Evolutionary conservation across 257 asterid genomes (phyloP).

Genomic region (Coffea canephora): DNA sequence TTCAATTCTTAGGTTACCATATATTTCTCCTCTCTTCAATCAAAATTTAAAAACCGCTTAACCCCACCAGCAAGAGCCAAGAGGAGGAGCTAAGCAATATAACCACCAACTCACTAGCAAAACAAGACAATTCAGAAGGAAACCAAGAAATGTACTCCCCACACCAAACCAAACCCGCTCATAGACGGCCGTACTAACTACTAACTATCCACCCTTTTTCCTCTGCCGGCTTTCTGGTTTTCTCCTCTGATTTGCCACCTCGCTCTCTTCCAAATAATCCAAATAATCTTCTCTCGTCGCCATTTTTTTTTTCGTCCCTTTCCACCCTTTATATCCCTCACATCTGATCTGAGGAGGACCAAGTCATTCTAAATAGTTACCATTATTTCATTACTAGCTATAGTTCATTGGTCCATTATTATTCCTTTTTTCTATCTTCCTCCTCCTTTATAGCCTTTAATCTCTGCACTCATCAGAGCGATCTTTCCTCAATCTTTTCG

Average conservation of each 20-base stretch:
- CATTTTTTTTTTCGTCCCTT: background rate
- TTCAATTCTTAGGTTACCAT: background rate
- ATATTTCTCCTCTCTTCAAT: background rate
- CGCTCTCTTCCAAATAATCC: constrained; percentile 9
- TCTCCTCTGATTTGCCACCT: constrained; percentile 23
- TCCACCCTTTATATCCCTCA: background rate
- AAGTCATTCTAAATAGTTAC: background rate
- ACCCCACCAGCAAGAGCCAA: too few species aligned
- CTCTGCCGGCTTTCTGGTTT: constrained; percentile 29
- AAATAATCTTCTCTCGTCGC: background rate
- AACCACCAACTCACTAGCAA: background rate
- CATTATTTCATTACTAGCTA: background rate
- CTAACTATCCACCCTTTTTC: constrained; percentile 13
- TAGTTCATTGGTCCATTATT: background rate
- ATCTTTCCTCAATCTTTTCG: background rate
- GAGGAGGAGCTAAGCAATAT: background rate
- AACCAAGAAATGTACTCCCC: background rate
- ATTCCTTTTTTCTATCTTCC: background rate
- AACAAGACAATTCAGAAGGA: constrained; percentile 13
- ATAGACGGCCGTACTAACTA: constrained; percentile 32
- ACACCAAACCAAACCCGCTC: constrained; percentile 34
- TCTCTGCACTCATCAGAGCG: background rate
- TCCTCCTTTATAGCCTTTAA: background rate
- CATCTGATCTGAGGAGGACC: constrained; percentile 14
- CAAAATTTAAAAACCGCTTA: background rate